Conservation (phyloP, 805 yeast genomes). For the Saccharomycopsis amapae region DNA sequence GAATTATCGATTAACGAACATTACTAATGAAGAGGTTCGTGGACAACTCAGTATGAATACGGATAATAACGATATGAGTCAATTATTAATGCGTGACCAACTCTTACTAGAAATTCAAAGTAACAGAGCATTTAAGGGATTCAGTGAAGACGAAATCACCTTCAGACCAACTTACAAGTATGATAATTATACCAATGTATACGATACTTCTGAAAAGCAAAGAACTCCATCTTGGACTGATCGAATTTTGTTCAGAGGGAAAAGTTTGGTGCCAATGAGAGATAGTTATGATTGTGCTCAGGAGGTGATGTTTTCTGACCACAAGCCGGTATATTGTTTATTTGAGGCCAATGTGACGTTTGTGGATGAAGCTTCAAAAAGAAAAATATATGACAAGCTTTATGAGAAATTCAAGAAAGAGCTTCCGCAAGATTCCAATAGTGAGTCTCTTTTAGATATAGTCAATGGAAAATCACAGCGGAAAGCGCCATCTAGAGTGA, state of each 20-base stretch:
- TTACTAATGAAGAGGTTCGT: constrained; percentile 67
- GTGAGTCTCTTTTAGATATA: constrained; percentile 22
- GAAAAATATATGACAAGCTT: constrained; percentile 47
- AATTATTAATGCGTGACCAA: constrained; percentile 69
- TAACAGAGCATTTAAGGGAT: constrained; percentile 67
- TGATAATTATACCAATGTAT: constrained; percentile 72
- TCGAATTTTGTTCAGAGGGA: constrained; percentile 64
- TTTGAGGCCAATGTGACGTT: constrained; percentile 60
- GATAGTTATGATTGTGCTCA: constrained; percentile 60
- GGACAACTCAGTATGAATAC: constrained; percentile 32
- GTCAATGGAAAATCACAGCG: constrained; percentile 23
- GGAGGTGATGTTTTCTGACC: constrained; percentile 66
- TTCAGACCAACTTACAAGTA: constrained; percentile 91
- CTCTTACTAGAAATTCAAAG: constrained; percentile 63
- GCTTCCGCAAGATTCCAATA: constrained; percentile 25
- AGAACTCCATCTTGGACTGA: constrained; percentile 97
- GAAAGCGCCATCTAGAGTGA: not conserved
- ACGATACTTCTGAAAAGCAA: constrained; percentile 87
- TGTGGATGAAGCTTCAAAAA: constrained; percentile 57
- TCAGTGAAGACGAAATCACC: constrained; percentile 65
- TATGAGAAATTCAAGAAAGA: constrained; percentile 47
- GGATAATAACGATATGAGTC: constrained; percentile 33
- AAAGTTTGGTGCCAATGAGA: constrained; percentile 44
- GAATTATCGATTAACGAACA: constrained; percentile 54
- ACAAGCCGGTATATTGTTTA: constrained; percentile 85